Conservation (phyloP, 2,329 filamentous ascomycete species). For the Monosporascus sp. region DNA sequence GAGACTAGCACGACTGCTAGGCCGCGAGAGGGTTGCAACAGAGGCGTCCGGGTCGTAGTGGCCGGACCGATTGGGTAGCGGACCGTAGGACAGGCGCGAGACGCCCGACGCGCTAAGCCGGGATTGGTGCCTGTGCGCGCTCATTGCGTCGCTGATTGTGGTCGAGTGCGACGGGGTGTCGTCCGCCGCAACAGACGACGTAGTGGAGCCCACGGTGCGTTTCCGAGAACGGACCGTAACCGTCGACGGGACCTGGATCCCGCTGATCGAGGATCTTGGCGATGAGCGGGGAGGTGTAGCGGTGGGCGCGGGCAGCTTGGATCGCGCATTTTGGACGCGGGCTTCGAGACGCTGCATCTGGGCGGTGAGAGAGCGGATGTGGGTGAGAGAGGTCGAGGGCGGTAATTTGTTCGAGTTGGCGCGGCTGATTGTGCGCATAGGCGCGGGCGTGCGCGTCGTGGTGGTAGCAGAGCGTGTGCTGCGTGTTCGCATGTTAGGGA, state of each 20-base stretch:
- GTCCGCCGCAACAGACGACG: conserved; percentile 42
- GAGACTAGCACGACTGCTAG: conserved; percentile 67
- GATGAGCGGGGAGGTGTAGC: conserved; percentile 74
- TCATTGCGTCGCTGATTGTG: conserved; percentile 24
- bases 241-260: conserved; percentile 45
- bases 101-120: conserved; percentile 58
- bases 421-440: conserved; percentile 40
- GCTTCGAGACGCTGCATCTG: conserved; percentile 97
- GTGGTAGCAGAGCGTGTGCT: conserved; percentile 41
- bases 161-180: conserved; percentile 49
- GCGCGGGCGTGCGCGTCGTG: conserved; percentile 41
- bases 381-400: conserved; percentile 69
- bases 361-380: conserved; percentile 88
- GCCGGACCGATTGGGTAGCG: conserved; percentile 46
- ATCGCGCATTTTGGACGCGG: conserved; percentile 83
- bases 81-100: conserved; percentile 59
- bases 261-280: conserved; percentile 52
- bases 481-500: conserved; percentile 31
- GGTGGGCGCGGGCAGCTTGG: conserved; percentile 79
- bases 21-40: conserved; percentile 51
- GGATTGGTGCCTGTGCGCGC: conserved; percentile 44
- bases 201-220: conserved; percentile 54
- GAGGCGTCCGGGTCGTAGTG: conserved; percentile 39
- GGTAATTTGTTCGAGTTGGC: conserved; percentile 46
- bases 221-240: conserved; percentile 66